Evolutionary conservation across 495 filamentous ascomycete genomes (phyloP).

Genomic region (Aspergillus leporis): DNA sequence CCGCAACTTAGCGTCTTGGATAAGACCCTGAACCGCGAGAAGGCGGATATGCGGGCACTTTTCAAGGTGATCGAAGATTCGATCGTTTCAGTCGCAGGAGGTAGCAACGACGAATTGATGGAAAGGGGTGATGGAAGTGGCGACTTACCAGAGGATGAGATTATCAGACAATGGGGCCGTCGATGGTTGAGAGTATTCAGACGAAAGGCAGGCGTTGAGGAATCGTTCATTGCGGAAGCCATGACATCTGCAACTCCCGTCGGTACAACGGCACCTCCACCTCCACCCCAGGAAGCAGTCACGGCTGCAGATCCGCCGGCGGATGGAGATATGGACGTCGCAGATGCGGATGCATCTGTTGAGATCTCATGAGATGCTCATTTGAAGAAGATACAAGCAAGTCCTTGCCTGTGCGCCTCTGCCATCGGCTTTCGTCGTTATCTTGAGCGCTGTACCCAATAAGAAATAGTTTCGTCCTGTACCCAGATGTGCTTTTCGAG

Average conservation of each 20-base stretch:
- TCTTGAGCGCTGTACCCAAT: neutral
- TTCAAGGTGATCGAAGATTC: constrained; percentile 82
- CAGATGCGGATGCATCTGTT: constrained; percentile 28
- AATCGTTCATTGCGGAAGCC: constrained; percentile 55
- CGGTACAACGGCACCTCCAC: constrained; percentile 35
- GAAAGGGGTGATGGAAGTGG: constrained; percentile 51
- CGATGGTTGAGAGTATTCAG: constrained; percentile 85
- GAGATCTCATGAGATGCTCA: constrained; percentile 15
- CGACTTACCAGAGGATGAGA: constrained; percentile 51
- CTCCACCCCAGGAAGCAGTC: constrained; percentile 17
- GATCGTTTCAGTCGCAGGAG: constrained; percentile 68
- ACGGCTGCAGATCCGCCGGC: constrained; percentile 10
- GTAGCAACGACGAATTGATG: constrained; percentile 69
- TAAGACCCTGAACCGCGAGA: constrained; percentile 64
- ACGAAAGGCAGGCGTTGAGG: constrained; percentile 80
- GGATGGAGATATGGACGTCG: constrained; percentile 36
- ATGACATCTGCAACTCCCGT: constrained; percentile 39
- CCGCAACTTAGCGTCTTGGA: constrained; percentile 65
- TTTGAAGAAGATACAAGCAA: neutral
- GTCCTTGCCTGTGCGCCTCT: neutral
- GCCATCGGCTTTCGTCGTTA: neutral
- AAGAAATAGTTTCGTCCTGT: neutral
- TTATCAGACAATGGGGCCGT: constrained; percentile 78
- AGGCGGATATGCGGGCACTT: constrained; percentile 70
- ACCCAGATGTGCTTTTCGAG: neutral